Evolutionary conservation across 768 basidiomycete species (phyloP).

Genomic region (Cubamyces lactineus): DNA sequence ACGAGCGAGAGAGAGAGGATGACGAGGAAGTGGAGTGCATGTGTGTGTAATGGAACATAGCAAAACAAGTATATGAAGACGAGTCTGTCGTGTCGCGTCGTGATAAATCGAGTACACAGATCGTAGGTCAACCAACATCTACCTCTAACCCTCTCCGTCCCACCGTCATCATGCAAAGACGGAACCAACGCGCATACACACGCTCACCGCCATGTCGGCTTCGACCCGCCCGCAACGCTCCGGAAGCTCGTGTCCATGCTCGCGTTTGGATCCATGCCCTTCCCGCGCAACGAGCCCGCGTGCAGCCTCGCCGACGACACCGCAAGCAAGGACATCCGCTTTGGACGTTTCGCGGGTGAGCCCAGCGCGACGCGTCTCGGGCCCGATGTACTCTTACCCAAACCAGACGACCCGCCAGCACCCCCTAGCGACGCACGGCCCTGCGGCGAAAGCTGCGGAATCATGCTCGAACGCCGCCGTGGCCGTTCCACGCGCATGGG

Average conservation of each 20-base stretch:
- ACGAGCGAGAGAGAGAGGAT: neutral
- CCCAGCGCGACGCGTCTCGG: slow-evolving; percentile 46
- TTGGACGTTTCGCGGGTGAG: slow-evolving; percentile 64
- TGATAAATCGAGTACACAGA: slow-evolving; percentile 22
- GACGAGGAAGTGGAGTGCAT: neutral
- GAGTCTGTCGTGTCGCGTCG: slow-evolving; percentile 22
- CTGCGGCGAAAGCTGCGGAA: slow-evolving; percentile 65
- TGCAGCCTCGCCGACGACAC: slow-evolving; percentile 36
- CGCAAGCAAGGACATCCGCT: slow-evolving; percentile 58
- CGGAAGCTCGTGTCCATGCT: slow-evolving; percentile 54
- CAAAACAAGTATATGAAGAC: slow-evolving; percentile 21
- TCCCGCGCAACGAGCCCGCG: slow-evolving; percentile 30
- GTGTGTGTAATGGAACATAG: slow-evolving; percentile 11
- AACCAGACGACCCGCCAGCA: slow-evolving; percentile 26
- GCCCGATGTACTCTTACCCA: slow-evolving; percentile 26
- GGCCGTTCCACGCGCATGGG: slow-evolving; percentile 73
- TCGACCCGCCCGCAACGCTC: slow-evolving; percentile 36
- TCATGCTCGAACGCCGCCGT: slow-evolving; percentile 78
- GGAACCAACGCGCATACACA: neutral
- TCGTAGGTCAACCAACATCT: neutral
- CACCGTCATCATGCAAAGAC: neutral
- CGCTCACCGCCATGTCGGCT: slow-evolving; percentile 62
- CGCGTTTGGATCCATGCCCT: slow-evolving; percentile 38
- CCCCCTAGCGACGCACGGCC: slow-evolving; percentile 40
- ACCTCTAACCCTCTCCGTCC: slow-evolving; percentile 5